A percentile compares a stretch with the other conserved stretches of the same genome.
Evolutionary conservation across 192 early-diverging fungal species (phyloP).

Genomic region (Coemansia sp.): DNA sequence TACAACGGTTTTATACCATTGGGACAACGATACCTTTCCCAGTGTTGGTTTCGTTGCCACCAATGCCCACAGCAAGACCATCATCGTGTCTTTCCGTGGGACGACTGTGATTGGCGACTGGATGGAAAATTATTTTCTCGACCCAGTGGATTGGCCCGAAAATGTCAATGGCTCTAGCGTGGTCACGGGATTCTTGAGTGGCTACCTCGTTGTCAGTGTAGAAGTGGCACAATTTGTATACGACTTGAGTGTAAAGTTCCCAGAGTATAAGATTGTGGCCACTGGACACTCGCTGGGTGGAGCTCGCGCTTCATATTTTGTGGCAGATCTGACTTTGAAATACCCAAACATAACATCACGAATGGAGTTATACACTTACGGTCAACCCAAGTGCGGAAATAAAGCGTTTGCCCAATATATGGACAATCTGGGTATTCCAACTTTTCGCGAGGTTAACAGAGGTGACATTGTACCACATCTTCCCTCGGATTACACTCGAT

Average conservation of each 20-base stretch:
- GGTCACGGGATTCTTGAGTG: conserved; percentile 26
- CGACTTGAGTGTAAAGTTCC: conserved; percentile 21
- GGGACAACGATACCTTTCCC: conserved; percentile 13
- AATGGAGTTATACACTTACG: conserved; percentile 35
- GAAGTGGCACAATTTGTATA: conserved; percentile 3
- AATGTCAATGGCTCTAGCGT: conserved; percentile 21
- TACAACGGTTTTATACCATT: conserved; percentile 20
- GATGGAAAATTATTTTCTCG: conserved; percentile 11
- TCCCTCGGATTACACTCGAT: not conserved
- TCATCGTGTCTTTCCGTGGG: conserved; percentile 32
- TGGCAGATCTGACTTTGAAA: conserved; percentile 21
- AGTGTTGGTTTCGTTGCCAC: conserved; percentile 35
- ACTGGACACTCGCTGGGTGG: conserved; percentile 50
- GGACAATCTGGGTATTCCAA: conserved; percentile 10
- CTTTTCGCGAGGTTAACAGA: conserved; percentile 32
- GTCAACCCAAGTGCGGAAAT: conserved; percentile 42
- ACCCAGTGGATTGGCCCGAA: conserved; percentile 14
- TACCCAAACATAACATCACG: conserved; percentile 12
- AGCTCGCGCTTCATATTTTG: conserved; percentile 35
- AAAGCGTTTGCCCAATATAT: conserved; percentile 26
- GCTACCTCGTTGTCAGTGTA: conserved; percentile 21
- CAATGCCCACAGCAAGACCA: conserved; percentile 17
- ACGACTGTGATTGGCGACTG: conserved; percentile 14
- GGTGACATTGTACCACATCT: conserved; percentile 43
- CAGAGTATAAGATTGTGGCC: conserved; percentile 30